Evolutionary conservation across 805 yeast genomes (phyloP).

Genomic region (Myxozyma monticola): DNA sequence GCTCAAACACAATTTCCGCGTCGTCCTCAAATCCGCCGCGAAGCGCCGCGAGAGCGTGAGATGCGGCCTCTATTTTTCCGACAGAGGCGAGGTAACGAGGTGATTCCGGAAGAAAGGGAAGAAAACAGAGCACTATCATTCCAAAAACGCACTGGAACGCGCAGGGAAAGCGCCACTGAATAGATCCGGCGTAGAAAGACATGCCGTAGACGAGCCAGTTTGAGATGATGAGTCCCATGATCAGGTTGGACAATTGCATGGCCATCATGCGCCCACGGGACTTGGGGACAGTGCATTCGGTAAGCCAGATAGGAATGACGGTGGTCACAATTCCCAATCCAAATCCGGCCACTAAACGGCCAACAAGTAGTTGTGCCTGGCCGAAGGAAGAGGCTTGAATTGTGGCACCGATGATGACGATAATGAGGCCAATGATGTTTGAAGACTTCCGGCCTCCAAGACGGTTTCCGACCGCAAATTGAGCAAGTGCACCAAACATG

Average conservation of each 20-base stretch:
- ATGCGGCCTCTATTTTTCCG: conserved; percentile 56
- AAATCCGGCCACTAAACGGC: conserved; percentile 44
- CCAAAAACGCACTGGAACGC: conserved; percentile 63
- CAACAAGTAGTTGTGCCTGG: conserved; percentile 67
- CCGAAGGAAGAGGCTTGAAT: conserved; percentile 63
- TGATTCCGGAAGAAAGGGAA: conserved; percentile 66
- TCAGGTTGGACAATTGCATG: conserved; percentile 70
- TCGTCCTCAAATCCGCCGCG: conserved; percentile 53
- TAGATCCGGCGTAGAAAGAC: conserved; percentile 39
- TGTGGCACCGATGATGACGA: conserved; percentile 58
- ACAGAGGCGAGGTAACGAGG: conserved; percentile 69
- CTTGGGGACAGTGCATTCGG: conserved; percentile 76
- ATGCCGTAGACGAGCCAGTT: conserved; percentile 70
- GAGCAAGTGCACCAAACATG: conserved; percentile 62
- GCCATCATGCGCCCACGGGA: conserved; percentile 71
- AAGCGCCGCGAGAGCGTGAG: conserved; percentile 61
- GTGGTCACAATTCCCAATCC: conserved; percentile 63
- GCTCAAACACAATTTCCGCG: conserved; percentile 13
- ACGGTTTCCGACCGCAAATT: conserved; percentile 56
- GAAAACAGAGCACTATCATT: conserved; percentile 53
- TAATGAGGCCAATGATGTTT: conserved; percentile 52
- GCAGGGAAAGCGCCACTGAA: conserved; percentile 48
- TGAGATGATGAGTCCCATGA: conserved; percentile 68
- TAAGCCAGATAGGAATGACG: conserved; percentile 57
- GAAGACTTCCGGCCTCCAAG: conserved; percentile 61